Evolutionary conservation across 768 basidiomycete genomes (phyloP).

Genomic region (Dacryopinax spathularia): DNA sequence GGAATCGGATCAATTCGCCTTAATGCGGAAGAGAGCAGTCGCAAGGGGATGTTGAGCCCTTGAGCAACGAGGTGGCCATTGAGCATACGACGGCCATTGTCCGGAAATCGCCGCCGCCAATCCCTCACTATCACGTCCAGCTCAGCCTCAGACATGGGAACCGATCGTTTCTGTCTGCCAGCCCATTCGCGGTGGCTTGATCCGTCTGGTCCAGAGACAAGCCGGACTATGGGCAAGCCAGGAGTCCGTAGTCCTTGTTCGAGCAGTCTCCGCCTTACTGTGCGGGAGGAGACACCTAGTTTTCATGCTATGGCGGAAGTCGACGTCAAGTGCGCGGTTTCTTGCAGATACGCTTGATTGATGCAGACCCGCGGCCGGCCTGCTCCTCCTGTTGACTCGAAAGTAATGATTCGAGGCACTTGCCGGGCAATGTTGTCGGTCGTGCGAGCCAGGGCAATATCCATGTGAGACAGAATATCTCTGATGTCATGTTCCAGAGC

Average conservation of each 20-base stretch:
- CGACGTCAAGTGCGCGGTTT: neutral
- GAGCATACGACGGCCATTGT: slow-evolving; percentile 2
- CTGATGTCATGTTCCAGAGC: neutral
- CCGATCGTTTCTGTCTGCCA: neutral
- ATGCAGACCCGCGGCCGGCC: neutral
- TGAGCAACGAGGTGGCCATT: neutral
- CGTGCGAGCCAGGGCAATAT: neutral
- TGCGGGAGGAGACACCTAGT: neutral
- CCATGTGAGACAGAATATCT: neutral
- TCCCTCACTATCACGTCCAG: slow-evolving; percentile 1
- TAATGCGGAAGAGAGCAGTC: neutral
- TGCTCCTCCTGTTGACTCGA: neutral
- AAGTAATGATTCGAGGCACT: neutral
- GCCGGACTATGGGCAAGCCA: neutral
- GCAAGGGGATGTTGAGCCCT: neutral
- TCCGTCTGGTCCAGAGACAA: neutral
- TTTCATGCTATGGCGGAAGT: neutral
- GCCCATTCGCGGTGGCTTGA: neutral
- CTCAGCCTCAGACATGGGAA: neutral
- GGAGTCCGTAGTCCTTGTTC: neutral
- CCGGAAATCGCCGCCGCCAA: neutral
- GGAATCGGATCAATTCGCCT: neutral
- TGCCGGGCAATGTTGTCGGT: neutral
- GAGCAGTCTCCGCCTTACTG: neutral
- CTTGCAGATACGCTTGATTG: neutral